A percentile compares a stretch with the other conserved stretches of the same genome.
Conservation (phyloP, 2,329 filamentous ascomycete species). For the Trichophyton mentagrophytes region DNA sequence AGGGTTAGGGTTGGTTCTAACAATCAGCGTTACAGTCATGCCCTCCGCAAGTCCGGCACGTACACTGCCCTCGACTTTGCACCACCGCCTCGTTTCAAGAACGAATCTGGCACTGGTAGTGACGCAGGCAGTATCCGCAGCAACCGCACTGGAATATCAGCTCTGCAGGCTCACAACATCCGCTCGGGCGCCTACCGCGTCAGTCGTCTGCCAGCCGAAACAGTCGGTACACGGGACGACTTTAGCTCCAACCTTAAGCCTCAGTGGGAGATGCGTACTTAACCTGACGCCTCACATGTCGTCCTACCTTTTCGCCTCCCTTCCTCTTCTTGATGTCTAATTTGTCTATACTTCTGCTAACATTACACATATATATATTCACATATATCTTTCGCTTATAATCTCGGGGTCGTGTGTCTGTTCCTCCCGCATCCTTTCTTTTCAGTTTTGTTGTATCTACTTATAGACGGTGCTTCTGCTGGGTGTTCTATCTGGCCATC, state of each 20-base stretch:
- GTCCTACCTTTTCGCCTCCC: neutral
- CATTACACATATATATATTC: neutral
- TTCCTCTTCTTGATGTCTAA: neutral
- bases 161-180: slow-evolving; percentile 55
- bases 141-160: slow-evolving; percentile 66
- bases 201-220: slow-evolving; percentile 67
- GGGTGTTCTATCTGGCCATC: neutral
- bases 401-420: neutral
- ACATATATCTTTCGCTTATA: neutral
- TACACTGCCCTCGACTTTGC: slow-evolving; percentile 39
- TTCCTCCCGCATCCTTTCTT: neutral
- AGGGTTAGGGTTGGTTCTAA: too few species aligned
- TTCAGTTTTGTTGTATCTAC: neutral
- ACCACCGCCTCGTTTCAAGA: slow-evolving; percentile 36
- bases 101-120: slow-evolving; percentile 25
- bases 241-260: slow-evolving; percentile 47
- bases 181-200: slow-evolving; percentile 75
- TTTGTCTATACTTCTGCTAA: slow-evolving; percentile 2
- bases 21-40: slow-evolving; percentile 24
- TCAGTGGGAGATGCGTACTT: slow-evolving; percentile 39
- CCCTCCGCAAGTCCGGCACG: slow-evolving; percentile 37
- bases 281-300: too few species aligned
- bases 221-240: slow-evolving; percentile 63
- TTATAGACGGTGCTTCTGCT: neutral
- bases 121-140: slow-evolving; percentile 45